Evolutionary conservation across 805 yeast species (phyloP), one percentile per base, ranked within the genome.

Genomic region (Ogataea neopini): DNA sequence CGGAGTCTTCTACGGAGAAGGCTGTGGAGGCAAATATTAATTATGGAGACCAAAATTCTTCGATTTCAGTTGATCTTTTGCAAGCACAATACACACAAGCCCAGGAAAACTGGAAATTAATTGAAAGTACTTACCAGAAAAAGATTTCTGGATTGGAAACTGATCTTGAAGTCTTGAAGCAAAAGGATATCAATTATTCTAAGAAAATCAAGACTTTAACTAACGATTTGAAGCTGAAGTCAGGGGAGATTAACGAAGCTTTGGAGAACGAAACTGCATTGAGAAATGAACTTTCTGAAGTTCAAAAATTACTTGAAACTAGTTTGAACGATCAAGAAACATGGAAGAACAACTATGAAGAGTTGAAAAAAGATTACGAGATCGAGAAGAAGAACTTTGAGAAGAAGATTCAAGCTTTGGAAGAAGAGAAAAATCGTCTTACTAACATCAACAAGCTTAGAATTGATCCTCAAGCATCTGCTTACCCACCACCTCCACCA

Each of bases 101-200:
- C 0, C 84, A 84, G 47, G 88, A 84, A 52, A 88, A 85, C 62
- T 88, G 96, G 96, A 83, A 85, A 47, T 70, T 81, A 15, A 82
- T 89, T 36, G 97, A 94, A 64, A 76, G 85, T 33, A 73, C 81
- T 3, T 72, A 89, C 49, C 69, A 74, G 50, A 63, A 68, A 7
- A 77, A 76, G 48, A 71, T 83, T 15, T 62, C 76, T 4, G 48
- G 56, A 13, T 53, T 76, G n/a, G 76, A 78, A 48, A 61, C 59
- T 40, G 81, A 80, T 44, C 61, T 77, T 6, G 76, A 71, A 29
- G 66, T 63, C 5, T 53, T 73, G 40, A 59, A 61, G 33, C 58
- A 58, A 38, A 64, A 62, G 35, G 68, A 69, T 51, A 33, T 63
- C 14, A 57, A 48, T 11, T 54, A 58, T 25, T 57, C 60, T 5